A percentile compares a stretch with the other conserved stretches of the same genome.
phyloP scores from a whole-genome alignment of 164 flowering plant species.

The Tetracentron sinense region DNA sequence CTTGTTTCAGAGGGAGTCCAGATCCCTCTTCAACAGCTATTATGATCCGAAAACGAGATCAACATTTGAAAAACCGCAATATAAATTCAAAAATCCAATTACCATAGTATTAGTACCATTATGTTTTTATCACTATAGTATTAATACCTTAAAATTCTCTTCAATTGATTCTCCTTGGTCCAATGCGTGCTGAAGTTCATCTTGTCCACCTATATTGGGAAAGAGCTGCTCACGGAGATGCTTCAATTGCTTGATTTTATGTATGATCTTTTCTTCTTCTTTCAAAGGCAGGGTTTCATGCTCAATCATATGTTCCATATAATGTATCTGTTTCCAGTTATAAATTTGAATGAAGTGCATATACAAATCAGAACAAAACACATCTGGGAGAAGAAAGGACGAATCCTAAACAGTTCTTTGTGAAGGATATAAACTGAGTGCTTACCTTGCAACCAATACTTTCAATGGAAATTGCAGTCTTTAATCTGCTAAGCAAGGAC shows the following conservation, averaged over 20 bases:
- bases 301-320: constrained; percentile 61
- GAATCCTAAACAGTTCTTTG: background rate
- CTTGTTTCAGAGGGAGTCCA: constrained; percentile 37
- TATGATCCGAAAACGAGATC: constrained; percentile 3
- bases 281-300: constrained; percentile 77
- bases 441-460: constrained; percentile 65
- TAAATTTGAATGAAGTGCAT: constrained; percentile 5
- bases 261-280: constrained; percentile 74
- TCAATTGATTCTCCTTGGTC: constrained; percentile 55
- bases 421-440: background rate
- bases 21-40: constrained; percentile 58
- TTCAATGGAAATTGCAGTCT: constrained; percentile 59
- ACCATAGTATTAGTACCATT: constrained; percentile 22
- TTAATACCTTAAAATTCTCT: constrained; percentile 74
- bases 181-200: constrained; percentile 55
- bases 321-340: constrained; percentile 43
- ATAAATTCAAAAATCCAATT: background rate
- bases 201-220: constrained; percentile 45
- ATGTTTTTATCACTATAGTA: too few species aligned
- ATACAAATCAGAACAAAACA: background rate
- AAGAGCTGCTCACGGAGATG: constrained; percentile 47
- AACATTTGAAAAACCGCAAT: constrained; percentile 9
- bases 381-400: background rate
- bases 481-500: constrained; percentile 47
- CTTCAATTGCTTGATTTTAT: constrained; percentile 75